Percentiles rank a stretch among this genome's conserved stretches.
Evolutionary conservation across 352 stramenopile genomes (phyloP).

Genomic region (Blastocystis sp.): DNA sequence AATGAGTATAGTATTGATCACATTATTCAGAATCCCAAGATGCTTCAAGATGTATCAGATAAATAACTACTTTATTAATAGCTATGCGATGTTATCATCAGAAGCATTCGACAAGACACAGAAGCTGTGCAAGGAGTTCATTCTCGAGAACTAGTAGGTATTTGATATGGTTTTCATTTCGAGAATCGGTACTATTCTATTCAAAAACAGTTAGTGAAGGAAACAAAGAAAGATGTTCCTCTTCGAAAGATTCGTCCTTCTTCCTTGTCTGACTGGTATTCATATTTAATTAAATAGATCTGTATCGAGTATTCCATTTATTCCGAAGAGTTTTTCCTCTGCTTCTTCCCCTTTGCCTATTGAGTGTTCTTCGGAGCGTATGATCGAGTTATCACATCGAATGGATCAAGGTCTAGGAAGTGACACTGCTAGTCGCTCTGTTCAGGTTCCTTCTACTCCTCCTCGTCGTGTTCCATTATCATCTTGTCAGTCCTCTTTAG

Average conservation of each 20-base stretch:
- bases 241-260: slow-evolving; percentile 54
- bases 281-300: background rate
- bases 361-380: background rate
- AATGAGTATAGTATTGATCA: background rate
- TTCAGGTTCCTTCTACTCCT: background rate
- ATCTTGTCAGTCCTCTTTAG: background rate
- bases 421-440: too few species aligned
- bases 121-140: background rate
- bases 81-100: slow-evolving; percentile 17
- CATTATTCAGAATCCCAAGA: background rate
- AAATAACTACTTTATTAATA: background rate
- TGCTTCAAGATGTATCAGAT: background rate
- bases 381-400: background rate
- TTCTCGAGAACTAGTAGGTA: slow-evolving; percentile 7
- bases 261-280: background rate
- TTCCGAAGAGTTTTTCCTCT: slow-evolving; percentile 18
- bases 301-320: background rate
- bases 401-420: background rate
- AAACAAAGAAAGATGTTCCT: background rate
- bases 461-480: background rate
- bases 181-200: background rate
- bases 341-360: background rate
- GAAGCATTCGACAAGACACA: background rate
- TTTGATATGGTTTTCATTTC: background rate
- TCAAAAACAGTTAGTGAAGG: background rate